A percentile compares a stretch with the other conserved stretches of the same genome.
These are phyloP conservation scores for Aethionema arabicum DNA, from an alignment of 345 rosid genomes.

Conservation along the genomic window DNA sequence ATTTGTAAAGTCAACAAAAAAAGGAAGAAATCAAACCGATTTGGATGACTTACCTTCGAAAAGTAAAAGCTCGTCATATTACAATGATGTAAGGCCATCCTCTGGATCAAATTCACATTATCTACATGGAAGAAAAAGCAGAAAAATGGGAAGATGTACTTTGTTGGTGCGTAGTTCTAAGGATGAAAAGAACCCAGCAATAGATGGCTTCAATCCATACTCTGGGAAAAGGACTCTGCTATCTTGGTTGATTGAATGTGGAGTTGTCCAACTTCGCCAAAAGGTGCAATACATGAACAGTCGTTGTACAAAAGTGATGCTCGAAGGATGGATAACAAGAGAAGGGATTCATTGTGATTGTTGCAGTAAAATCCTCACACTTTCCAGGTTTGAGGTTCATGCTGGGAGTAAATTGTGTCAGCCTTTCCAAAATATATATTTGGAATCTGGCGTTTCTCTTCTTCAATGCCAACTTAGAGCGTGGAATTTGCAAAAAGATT, in stretches of 20 bases:
- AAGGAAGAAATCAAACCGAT: slow-evolving; percentile 39
- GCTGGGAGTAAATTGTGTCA: slow-evolving; percentile 86
- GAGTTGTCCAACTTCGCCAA: slow-evolving; percentile 62
- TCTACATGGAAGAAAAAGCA: slow-evolving; percentile 66
- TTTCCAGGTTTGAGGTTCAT: slow-evolving; percentile 79
- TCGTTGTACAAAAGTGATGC: slow-evolving; percentile 50
- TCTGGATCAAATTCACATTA: slow-evolving; percentile 46
- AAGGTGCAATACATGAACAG: slow-evolving; percentile 70
- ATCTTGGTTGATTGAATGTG: slow-evolving; percentile 85
- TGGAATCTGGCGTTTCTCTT: slow-evolving; percentile 82
- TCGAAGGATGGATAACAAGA: slow-evolving; percentile 76
- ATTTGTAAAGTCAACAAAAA: slow-evolving; percentile 54
- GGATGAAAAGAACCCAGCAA: slow-evolving; percentile 50
- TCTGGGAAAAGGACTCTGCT: slow-evolving; percentile 78
- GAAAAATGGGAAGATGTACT: slow-evolving; percentile 77
- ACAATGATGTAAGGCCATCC: slow-evolving; percentile 47
- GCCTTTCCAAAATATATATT: slow-evolving; percentile 73
- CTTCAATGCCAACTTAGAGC: slow-evolving; percentile 85
- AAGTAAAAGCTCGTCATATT: slow-evolving; percentile 40
- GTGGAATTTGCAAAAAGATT: slow-evolving; percentile 71
- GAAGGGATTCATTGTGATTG: slow-evolving; percentile 93
- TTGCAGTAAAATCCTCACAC: slow-evolving; percentile 70
- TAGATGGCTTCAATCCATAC: slow-evolving; percentile 70
- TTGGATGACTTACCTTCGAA: slow-evolving; percentile 39
- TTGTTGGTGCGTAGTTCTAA: slow-evolving; percentile 75